Evolutionary conservation across 345 rosid species (phyloP).

Genomic region (Crucihimalaya himalaica): DNA sequence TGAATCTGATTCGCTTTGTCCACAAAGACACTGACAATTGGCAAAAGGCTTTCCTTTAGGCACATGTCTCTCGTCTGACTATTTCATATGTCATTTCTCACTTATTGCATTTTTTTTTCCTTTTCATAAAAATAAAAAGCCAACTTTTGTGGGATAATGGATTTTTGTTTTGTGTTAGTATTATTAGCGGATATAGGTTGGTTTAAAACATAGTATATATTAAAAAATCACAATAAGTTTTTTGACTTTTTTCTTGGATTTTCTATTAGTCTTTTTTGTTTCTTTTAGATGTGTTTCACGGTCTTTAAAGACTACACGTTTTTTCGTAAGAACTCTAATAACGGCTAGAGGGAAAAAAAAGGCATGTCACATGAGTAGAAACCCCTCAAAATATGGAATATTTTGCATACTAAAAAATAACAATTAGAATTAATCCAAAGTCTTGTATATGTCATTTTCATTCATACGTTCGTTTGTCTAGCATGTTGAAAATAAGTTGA

Average conservation of each 20-base stretch:
- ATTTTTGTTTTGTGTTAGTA: background rate
- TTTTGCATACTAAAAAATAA: constrained; percentile 14
- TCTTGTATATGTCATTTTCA: constrained; percentile 36
- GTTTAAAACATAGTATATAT: background rate
- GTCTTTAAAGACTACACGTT: background rate
- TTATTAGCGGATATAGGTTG: background rate
- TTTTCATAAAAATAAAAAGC: background rate
- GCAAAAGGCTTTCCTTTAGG: constrained; percentile 4
- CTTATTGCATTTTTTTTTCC: background rate
- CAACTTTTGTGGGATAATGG: background rate
- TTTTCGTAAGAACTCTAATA: background rate
- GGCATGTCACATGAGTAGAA: background rate
- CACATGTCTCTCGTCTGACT: constrained; percentile 32
- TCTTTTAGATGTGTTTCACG: background rate
- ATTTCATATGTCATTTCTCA: constrained; percentile 31
- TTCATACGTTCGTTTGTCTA: constrained; percentile 17
- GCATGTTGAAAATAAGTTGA: background rate
- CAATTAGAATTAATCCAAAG: constrained; percentile 4
- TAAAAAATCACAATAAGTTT: background rate
- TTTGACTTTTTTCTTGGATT: background rate
- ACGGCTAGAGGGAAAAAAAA: background rate
- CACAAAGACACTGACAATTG: constrained; percentile 41
- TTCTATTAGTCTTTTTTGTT: background rate
- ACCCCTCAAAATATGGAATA: constrained; percentile 1
- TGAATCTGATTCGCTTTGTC: constrained; percentile 35